A percentile compares a stretch with the other conserved stretches of the same genome.
phyloP scores from a whole-genome alignment of 78 protist genomes.

The Dictyostelium citrinum region DNA sequence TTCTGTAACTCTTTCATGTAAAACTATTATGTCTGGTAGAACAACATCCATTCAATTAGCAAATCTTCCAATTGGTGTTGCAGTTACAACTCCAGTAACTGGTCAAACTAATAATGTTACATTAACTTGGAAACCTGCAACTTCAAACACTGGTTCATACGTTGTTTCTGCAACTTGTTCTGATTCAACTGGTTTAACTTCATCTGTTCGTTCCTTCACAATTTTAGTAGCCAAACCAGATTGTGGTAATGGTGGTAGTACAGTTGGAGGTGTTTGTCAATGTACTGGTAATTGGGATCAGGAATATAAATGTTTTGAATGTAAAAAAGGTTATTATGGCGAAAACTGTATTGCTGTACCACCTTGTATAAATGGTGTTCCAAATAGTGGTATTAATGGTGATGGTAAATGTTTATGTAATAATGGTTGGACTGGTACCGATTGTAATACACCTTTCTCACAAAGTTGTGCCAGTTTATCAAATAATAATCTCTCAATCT shows the following conservation, averaged over 20 bases:
- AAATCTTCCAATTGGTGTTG: background rate
- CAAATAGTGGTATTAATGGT: conserved; percentile 16
- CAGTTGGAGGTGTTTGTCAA: background rate
- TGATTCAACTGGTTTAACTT: background rate
- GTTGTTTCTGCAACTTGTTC: background rate
- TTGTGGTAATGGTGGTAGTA: conserved; percentile 21
- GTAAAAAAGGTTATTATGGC: conserved; percentile 20
- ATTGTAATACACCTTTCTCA: background rate
- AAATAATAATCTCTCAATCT: background rate
- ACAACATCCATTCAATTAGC: background rate
- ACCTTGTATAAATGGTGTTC: conserved; percentile 4
- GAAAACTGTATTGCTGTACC: background rate
- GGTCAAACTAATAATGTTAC: background rate
- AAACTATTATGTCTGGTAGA: background rate
- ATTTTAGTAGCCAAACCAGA: conserved; percentile 3
- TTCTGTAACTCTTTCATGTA: background rate
- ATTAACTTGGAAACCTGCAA: conserved; percentile 1
- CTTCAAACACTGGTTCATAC: background rate
- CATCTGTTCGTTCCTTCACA: background rate
- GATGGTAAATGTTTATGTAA: conserved; percentile 49
- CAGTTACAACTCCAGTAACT: background rate
- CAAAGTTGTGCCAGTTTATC: background rate
- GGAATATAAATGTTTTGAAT: background rate
- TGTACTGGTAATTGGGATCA: conserved; percentile 21
- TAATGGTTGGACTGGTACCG: conserved; percentile 34